phyloP scores from a whole-genome alignment of 352 stramenopile genomes.

The Phytophthora cactorum region DNA sequence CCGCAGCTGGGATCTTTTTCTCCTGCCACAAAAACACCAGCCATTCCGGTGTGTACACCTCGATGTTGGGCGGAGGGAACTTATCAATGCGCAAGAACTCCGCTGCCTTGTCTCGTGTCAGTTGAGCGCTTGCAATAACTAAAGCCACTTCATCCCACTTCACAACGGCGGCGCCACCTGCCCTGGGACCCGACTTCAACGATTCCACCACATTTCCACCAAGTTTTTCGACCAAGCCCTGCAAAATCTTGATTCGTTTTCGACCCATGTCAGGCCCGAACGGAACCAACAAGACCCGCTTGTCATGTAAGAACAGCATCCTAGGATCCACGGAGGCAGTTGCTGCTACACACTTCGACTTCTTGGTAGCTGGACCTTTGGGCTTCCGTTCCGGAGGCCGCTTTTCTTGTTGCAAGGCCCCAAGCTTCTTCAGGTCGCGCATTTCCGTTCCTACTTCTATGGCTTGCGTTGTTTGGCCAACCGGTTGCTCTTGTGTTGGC shows the following conservation, averaged over 20 bases:
- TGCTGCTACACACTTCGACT: slow-evolving; percentile 18
- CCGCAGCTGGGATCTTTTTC: slow-evolving; percentile 40
- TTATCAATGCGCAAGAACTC: slow-evolving; percentile 34
- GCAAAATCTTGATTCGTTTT: slow-evolving; percentile 69
- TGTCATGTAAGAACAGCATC: slow-evolving; percentile 37
- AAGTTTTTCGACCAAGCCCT: slow-evolving; percentile 59
- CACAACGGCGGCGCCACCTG: slow-evolving; percentile 13
- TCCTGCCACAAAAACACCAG: slow-evolving; percentile 58
- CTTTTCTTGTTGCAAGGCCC: slow-evolving; percentile 34
- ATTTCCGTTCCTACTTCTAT: slow-evolving; percentile 12
- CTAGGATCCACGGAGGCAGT: slow-evolving; percentile 4
- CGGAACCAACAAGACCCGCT: slow-evolving; percentile 58
- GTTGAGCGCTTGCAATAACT: slow-evolving; percentile 50
- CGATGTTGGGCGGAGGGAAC: slow-evolving; percentile 45
- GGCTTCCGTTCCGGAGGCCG: slow-evolving; percentile 22
- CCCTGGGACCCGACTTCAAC: slow-evolving; percentile 10
- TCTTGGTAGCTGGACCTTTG: slow-evolving; percentile 35
- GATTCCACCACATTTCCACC: slow-evolving; percentile 47
- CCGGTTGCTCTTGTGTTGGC: slow-evolving; percentile 10
- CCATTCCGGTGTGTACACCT: slow-evolving; percentile 69
- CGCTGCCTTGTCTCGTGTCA: slow-evolving; percentile 44
- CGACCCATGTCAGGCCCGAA: slow-evolving; percentile 70
- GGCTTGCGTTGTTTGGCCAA: slow-evolving; percentile 3
- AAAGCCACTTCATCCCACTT: slow-evolving; percentile 56
- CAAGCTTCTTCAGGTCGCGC: slow-evolving; percentile 36